Evolutionary conservation across 352 stramenopile genomes (phyloP).

Genomic region (Pythium guiyangense): DNA sequence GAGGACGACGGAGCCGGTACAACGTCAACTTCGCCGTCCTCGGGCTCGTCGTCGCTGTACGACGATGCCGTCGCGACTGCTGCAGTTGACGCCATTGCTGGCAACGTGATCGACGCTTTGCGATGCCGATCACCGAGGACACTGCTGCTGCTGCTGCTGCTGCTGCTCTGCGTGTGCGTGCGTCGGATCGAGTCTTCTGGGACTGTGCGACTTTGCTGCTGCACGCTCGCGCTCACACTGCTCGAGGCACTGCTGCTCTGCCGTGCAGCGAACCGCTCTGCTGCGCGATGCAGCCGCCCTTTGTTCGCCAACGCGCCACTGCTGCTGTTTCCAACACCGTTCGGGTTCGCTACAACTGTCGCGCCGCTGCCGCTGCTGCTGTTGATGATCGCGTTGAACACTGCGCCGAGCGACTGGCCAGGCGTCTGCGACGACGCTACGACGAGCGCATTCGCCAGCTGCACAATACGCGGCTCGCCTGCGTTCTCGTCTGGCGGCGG

Average conservation of each 20-base stretch:
- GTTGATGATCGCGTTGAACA: slow-evolving; percentile 82
- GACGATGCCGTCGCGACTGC: slow-evolving; percentile 1
- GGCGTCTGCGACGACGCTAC: slow-evolving; percentile 26
- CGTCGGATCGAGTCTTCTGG: slow-evolving; percentile 40
- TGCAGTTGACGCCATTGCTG: slow-evolving; percentile 11
- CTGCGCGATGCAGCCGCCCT: slow-evolving; percentile 59
- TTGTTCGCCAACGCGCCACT: slow-evolving; percentile 19
- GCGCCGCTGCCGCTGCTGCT: slow-evolving; percentile 16
- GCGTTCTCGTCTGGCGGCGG: slow-evolving; percentile 41
- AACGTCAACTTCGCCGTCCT: slow-evolving; percentile 46
- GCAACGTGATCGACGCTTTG: slow-evolving; percentile 29
- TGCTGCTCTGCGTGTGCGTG: slow-evolving; percentile 20
- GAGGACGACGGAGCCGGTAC: slow-evolving; percentile 1
- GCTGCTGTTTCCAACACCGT: slow-evolving; percentile 36
- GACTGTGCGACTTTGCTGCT: neutral
- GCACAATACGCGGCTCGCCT: slow-evolving; percentile 58
- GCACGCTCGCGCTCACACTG: neutral
- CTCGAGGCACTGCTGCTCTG: slow-evolving; percentile 31
- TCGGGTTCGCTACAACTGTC: slow-evolving; percentile 2
- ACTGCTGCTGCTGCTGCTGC: slow-evolving; percentile 17
- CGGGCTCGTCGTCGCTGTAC: slow-evolving; percentile 27
- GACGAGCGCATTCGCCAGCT: slow-evolving; percentile 40
- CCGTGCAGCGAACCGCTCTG: slow-evolving; percentile 50
- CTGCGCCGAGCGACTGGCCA: slow-evolving; percentile 51
- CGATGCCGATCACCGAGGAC: slow-evolving; percentile 17